Percentiles rank a stretch among this genome's conserved stretches.
These are phyloP conservation scores for Aspergillus candidus DNA, from an alignment of 2,329 filamentous ascomycete species.

Conservation along the genomic window DNA sequence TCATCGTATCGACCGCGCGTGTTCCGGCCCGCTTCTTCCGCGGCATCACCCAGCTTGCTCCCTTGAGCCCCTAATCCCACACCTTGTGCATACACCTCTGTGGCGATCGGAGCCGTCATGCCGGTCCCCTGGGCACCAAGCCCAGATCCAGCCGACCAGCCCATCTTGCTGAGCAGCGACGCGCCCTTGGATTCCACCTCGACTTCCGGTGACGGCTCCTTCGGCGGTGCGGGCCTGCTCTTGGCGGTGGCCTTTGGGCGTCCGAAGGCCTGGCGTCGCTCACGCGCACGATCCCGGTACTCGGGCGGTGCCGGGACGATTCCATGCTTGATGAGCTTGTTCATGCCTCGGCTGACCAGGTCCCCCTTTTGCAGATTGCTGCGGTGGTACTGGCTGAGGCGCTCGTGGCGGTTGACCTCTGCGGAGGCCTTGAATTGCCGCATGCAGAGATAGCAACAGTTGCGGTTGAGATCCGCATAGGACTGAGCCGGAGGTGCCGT, in stretches of 20 bases:
- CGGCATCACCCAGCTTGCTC: slow-evolving; percentile 44
- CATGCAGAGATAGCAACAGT: slow-evolving; percentile 58
- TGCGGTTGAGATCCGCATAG: slow-evolving; percentile 54
- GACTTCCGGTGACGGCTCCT: slow-evolving; percentile 25
- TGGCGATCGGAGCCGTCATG: slow-evolving; percentile 42
- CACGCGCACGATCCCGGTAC: slow-evolving; percentile 44
- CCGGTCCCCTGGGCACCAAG: slow-evolving; percentile 45
- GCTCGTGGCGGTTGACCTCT: slow-evolving; percentile 55
- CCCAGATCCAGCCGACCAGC: slow-evolving; percentile 44
- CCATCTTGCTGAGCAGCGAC: slow-evolving; percentile 47
- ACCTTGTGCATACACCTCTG: slow-evolving; percentile 45
- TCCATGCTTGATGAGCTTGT: slow-evolving; percentile 40
- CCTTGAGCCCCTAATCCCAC: slow-evolving; percentile 47
- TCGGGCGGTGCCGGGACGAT: slow-evolving; percentile 32
- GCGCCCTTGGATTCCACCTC: slow-evolving; percentile 44
- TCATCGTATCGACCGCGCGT: slow-evolving; percentile 44
- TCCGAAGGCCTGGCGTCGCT: slow-evolving; percentile 42
- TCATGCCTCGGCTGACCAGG: slow-evolving; percentile 36
- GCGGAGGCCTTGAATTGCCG: slow-evolving; percentile 51
- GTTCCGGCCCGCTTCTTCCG: slow-evolving; percentile 44
- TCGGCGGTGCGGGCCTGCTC: slow-evolving; percentile 20
- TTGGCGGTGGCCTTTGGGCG: slow-evolving; percentile 18
- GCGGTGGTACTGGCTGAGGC: slow-evolving; percentile 52
- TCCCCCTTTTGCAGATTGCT: slow-evolving; percentile 49
- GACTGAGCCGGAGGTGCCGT: slow-evolving; percentile 46